Evolutionary conservation across 1,284 basidiomycete genomes (phyloP).

Genomic region (Pseudozyma sp.): DNA sequence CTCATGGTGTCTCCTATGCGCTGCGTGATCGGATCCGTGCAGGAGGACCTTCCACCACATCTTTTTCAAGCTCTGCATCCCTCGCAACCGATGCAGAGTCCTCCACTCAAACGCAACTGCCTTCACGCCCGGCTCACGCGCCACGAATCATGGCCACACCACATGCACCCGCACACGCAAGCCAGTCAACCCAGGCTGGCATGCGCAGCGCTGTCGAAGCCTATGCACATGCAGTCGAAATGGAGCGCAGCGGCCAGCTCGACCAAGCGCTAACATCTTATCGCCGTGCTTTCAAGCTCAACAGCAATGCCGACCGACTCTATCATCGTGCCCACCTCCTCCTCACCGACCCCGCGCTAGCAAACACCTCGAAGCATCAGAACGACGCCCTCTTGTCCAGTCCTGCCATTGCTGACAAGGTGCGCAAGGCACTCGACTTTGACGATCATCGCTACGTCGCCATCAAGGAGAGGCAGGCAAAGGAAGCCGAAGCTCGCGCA

Average conservation of each 20-base stretch:
- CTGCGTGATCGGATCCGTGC: constrained; percentile 23
- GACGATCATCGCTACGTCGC: constrained; percentile 52
- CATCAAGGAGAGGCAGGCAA: constrained; percentile 43
- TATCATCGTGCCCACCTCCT: constrained; percentile 56
- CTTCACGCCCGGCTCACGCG: constrained; percentile 1
- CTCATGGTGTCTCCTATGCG: constrained; percentile 27
- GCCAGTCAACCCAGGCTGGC: constrained; percentile 26
- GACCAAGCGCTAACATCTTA: constrained; percentile 55
- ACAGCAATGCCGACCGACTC: constrained; percentile 53
- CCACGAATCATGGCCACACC: constrained; percentile 31
- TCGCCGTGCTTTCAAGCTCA: constrained; percentile 58
- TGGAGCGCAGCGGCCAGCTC: constrained; percentile 54
- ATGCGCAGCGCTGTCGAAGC: constrained; percentile 53
- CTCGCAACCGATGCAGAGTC: constrained; percentile 9
- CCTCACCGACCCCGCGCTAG: constrained; percentile 39
- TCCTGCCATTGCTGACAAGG: constrained; percentile 52
- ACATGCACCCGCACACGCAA: constrained; percentile 27
- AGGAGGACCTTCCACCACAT: not conserved
- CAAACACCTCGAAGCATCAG: constrained; percentile 27
- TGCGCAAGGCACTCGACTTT: constrained; percentile 51
- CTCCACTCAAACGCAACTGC: not conserved
- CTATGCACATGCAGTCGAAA: constrained; percentile 55
- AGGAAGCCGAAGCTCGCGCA: constrained; percentile 29
- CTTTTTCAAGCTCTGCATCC: constrained; percentile 17
- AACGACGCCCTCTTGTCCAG: constrained; percentile 43